These are phyloP conservation scores for Sarocladium kiliense DNA, from an alignment of 2,329 filamentous ascomycete species.

Conservation along the genomic window DNA sequence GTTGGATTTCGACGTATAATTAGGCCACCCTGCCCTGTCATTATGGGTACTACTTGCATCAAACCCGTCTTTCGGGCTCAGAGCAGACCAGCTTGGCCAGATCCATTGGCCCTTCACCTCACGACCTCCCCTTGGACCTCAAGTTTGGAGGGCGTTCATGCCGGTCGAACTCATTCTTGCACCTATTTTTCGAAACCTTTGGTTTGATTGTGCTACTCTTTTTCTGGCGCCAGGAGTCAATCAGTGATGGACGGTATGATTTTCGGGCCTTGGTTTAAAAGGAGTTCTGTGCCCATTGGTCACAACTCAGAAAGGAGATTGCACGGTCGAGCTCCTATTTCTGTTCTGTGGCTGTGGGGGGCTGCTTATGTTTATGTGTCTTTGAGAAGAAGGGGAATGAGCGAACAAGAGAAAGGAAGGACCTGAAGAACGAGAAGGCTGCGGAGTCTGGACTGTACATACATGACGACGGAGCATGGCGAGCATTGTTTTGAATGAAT, in stretches of 20 bases:
- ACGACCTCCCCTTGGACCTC: not conserved
- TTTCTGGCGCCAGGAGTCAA: conserved; percentile 8
- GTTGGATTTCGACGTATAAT: conserved; percentile 2
- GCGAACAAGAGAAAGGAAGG: conserved; percentile 1
- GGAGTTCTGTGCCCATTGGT: not conserved
- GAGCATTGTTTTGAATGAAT: conserved; percentile 9
- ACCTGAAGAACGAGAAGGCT: not conserved
- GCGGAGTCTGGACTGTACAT: conserved; percentile 8
- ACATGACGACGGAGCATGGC: conserved; percentile 9
- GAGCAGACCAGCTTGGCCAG: not conserved
- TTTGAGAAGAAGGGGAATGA: not conserved
- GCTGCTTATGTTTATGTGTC: not conserved
- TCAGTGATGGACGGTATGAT: conserved; percentile 6
- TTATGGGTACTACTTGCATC: not conserved
- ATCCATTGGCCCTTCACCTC: not conserved
- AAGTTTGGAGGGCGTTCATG: not conserved
- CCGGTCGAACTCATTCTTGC: conserved; percentile 3
- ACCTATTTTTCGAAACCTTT: conserved; percentile 4
- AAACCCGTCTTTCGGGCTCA: not conserved
- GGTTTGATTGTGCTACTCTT: not conserved
- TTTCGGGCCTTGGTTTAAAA: conserved; percentile 3
- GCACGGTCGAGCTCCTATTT: not conserved
- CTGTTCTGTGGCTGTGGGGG: not conserved
- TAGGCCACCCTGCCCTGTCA: not conserved
- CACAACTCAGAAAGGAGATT: not conserved